Conservation (phyloP, 2,329 filamentous ascomycete genomes). For the Trichoderma koningiopsis region DNA sequence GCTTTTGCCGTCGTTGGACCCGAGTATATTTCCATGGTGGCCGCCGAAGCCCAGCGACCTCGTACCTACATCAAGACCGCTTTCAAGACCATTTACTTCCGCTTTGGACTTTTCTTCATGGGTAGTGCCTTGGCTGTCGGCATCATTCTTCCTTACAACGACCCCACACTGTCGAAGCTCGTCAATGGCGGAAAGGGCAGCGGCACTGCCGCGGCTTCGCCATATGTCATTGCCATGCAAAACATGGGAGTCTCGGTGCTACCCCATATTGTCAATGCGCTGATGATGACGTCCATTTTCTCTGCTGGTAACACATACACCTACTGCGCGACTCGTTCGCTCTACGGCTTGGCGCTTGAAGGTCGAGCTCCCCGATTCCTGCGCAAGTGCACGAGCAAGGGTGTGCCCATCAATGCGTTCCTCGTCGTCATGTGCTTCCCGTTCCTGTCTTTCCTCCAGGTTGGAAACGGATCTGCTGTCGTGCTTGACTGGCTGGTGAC, state of each 20-base stretch:
- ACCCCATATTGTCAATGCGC: constrained; percentile 60
- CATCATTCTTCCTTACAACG: constrained; percentile 67
- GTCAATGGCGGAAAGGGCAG: constrained; percentile 46
- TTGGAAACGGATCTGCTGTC: constrained; percentile 50
- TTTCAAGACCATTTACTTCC: constrained; percentile 73
- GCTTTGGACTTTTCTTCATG: constrained; percentile 71
- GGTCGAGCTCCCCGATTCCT: constrained; percentile 56
- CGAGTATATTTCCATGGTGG: constrained; percentile 69
- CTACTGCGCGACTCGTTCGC: constrained; percentile 53
- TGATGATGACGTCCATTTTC: constrained; percentile 48
- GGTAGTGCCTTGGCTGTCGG: constrained; percentile 67
- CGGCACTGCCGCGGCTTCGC: constrained; percentile 57
- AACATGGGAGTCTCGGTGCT: constrained; percentile 56
- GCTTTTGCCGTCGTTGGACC: constrained; percentile 66
- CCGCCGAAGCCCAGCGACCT: constrained; percentile 68
- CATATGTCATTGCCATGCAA: constrained; percentile 64
- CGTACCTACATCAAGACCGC: constrained; percentile 66
- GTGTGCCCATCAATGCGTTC: constrained; percentile 64
- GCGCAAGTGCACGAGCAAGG: constrained; percentile 59
- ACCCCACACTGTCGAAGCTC: constrained; percentile 54
- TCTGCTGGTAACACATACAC: constrained; percentile 55
- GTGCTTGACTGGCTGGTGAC: constrained; percentile 58
- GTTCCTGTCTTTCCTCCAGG: constrained; percentile 55
- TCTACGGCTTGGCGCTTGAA: constrained; percentile 54
- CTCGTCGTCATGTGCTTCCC: constrained; percentile 55